Conservation (phyloP, 495 filamentous ascomycete species). For the Lophiostoma macrostomum region DNA sequence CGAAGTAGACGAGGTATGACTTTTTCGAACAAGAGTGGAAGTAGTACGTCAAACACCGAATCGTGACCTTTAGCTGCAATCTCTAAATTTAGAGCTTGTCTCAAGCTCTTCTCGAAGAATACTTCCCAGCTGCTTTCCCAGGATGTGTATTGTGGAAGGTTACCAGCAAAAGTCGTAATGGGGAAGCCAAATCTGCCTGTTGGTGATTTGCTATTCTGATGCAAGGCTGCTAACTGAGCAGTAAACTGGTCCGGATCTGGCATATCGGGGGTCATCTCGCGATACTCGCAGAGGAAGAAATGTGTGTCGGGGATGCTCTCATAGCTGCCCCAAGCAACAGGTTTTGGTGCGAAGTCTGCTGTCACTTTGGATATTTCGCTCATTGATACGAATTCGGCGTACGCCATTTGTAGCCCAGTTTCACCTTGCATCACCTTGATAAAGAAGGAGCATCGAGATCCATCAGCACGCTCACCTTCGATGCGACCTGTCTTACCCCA, state of each 20-base stretch:
- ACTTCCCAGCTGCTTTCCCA: constrained; percentile 17
- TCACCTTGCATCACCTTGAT: constrained; percentile 1
- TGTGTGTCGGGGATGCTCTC: constrained; percentile 1
- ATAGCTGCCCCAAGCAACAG: constrained; percentile 13
- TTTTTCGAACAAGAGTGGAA: not conserved
- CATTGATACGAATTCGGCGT: constrained; percentile 18
- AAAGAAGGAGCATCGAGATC: not conserved
- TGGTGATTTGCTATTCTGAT: constrained; percentile 11
- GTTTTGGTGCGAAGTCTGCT: constrained; percentile 13
- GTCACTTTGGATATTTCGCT: constrained; percentile 7
- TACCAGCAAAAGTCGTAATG: constrained; percentile 16
- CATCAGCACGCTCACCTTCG: not conserved
- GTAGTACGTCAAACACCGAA: constrained; percentile 9
- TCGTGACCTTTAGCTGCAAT: not conserved
- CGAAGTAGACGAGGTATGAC: constrained; percentile 22
- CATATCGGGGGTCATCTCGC: constrained; percentile 7
- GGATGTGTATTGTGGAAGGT: constrained; percentile 9
- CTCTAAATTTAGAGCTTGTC: constrained; percentile 4
- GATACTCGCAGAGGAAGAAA: constrained; percentile 16
- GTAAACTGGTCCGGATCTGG: constrained; percentile 10
- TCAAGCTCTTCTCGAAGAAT: constrained; percentile 12
- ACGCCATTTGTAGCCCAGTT: constrained; percentile 6
- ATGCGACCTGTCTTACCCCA: not conserved
- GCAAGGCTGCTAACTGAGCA: constrained; percentile 5
- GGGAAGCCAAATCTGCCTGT: constrained; percentile 22